phyloP scores from a whole-genome alignment of 306 rosid genomes.

The Alnus glutinosa region DNA sequence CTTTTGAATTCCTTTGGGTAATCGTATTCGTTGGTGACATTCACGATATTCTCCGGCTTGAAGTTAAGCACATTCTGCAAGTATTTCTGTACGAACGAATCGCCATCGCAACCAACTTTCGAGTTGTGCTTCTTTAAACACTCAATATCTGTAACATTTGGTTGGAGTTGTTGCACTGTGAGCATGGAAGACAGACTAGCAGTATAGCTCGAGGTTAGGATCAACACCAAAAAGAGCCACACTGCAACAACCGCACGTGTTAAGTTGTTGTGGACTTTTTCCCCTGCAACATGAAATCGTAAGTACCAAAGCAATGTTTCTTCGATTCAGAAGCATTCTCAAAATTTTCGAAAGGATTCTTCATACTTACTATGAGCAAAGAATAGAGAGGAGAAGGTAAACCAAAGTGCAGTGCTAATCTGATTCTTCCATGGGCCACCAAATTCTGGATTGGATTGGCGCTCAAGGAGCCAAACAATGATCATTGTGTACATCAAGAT shows the following conservation, averaged over 20 bases:
- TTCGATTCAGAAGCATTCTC: neutral
- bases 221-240: slow-evolving; percentile 60
- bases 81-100: slow-evolving; percentile 29
- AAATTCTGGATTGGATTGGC: slow-evolving; percentile 52
- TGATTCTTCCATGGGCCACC: slow-evolving; percentile 55
- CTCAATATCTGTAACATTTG: slow-evolving; percentile 34
- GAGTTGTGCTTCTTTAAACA: slow-evolving; percentile 39
- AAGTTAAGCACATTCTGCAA: slow-evolving; percentile 19
- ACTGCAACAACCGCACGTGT: slow-evolving; percentile 45
- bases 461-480: slow-evolving; percentile 61
- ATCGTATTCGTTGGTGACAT: slow-evolving; percentile 19
- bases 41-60: slow-evolving; percentile 1
- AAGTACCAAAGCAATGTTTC: no score
- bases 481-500: slow-evolving; percentile 57
- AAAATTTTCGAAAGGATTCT: neutral
- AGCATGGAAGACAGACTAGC: slow-evolving; percentile 67
- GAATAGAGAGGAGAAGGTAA: slow-evolving; percentile 71
- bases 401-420: slow-evolving; percentile 58
- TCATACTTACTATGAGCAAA: slow-evolving; percentile 68
- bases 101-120: slow-evolving; percentile 30
- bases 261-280: slow-evolving; percentile 43
- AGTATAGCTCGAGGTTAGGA: slow-evolving; percentile 64
- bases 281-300: slow-evolving; percentile 32
- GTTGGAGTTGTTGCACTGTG: slow-evolving; percentile 36
- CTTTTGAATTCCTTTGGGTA: slow-evolving; percentile 23